A percentile compares a stretch with the other conserved stretches of the same genome.
These are phyloP conservation scores for Telopea speciosissima DNA, from an alignment of 177 flowering plant species.

Conservation along the genomic window DNA sequence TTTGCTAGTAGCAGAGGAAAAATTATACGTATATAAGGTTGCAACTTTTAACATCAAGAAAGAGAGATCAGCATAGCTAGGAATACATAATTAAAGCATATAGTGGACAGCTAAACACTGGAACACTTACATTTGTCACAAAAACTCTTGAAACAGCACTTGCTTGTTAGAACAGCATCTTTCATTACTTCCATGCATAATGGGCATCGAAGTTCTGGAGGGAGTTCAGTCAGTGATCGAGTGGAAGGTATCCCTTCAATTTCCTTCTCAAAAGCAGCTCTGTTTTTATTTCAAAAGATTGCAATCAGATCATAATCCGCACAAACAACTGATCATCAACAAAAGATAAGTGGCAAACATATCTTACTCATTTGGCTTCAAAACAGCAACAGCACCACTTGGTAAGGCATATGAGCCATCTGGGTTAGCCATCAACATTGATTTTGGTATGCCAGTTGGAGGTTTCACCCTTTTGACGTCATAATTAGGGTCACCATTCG, in stretches of 20 bases:
- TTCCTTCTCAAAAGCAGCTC: conserved; percentile 97
- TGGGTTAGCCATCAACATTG: conserved; percentile 88
- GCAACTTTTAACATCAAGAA: too few species aligned
- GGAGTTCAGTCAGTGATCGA: conserved; percentile 71
- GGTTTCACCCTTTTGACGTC: conserved; percentile 82
- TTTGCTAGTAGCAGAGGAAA: too few species aligned
- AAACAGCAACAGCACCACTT: conserved; percentile 84
- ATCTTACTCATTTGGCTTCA: conserved; percentile 92
- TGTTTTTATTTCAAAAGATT: conserved; percentile 21
- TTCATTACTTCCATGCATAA: conserved; percentile 94
- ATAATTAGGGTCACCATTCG: conserved; percentile 92
- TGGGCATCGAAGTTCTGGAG: conserved; percentile 88
- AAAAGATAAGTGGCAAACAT: neutral
- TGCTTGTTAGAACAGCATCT: conserved; percentile 97
- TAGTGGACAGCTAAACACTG: too few species aligned
- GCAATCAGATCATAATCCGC: neutral
- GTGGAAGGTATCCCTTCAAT: conserved; percentile 90
- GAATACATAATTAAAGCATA: too few species aligned
- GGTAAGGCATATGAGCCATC: conserved; percentile 97
- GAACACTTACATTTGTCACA: conserved; percentile 81
- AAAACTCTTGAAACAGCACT: conserved; percentile 88
- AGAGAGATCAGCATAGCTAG: too few species aligned
- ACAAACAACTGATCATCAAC: neutral
- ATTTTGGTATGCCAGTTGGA: conserved; percentile 97
- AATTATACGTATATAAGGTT: too few species aligned